Conservation (phyloP, 1,284 basidiomycete genomes). For the Somion occarium region DNA sequence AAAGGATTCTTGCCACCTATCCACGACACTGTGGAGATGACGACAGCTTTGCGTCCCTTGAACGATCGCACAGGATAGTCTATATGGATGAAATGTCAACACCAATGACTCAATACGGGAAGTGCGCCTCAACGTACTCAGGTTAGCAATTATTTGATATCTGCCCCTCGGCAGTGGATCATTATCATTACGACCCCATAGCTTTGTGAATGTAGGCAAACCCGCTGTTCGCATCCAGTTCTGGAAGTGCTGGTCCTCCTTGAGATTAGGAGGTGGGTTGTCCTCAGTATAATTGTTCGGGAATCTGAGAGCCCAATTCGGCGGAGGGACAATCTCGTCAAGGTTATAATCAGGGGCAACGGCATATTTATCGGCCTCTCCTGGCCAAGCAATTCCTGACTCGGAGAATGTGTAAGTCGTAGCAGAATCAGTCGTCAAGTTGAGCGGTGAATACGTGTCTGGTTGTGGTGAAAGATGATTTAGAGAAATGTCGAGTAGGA, state of each 20-base stretch:
- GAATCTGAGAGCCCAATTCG: constrained; percentile 80
- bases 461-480: constrained; percentile 3
- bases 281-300: constrained; percentile 71
- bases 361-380: constrained; percentile 88
- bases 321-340: constrained; percentile 80
- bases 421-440: constrained; percentile 46
- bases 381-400: constrained; percentile 89
- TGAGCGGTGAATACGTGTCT: constrained; percentile 79
- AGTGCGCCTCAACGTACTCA: constrained; percentile 67
- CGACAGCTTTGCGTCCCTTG: constrained; percentile 93
- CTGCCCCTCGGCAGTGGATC: constrained; percentile 68
- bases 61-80: constrained; percentile 94
- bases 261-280: constrained; percentile 74
- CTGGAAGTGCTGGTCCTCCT: constrained; percentile 90
- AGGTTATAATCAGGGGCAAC: constrained; percentile 51
- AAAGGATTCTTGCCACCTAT: constrained; percentile 97
- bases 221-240: constrained; percentile 99
- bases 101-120: constrained; percentile 1
- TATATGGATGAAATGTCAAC: constrained; percentile 27
- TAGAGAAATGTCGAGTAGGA: constrained; percentile 4
- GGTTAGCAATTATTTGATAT: constrained; percentile 75
- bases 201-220: constrained; percentile 93
- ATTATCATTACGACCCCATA: constrained; percentile 89
- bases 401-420: constrained; percentile 76
- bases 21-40: constrained; percentile 97